Percentiles rank a stretch among this genome's conserved stretches.
phyloP scores from a whole-genome alignment of 345 rosid genomes.

The Sapria himalayana region DNA sequence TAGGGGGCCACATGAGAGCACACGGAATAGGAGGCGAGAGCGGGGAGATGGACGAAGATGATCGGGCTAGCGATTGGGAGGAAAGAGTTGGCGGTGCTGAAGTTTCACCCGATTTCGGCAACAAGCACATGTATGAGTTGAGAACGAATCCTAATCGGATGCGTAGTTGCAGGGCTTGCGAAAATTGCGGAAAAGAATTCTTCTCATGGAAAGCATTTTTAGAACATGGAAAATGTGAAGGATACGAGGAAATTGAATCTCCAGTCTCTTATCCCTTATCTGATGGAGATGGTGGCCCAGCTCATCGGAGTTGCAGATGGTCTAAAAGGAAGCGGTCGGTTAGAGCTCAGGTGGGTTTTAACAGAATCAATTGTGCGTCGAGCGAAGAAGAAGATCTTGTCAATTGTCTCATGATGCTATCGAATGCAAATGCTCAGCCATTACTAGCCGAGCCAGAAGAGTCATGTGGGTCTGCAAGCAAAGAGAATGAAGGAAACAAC shows the following conservation, averaged over 20 bases:
- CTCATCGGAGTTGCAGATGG: slow-evolving; percentile 20
- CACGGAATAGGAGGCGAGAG: slow-evolving; percentile 52
- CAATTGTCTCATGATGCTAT: slow-evolving; percentile 73
- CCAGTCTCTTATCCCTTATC: slow-evolving; percentile 19
- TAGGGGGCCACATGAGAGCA: slow-evolving; percentile 71
- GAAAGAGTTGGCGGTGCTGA: slow-evolving; percentile 16
- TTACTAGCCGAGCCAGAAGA: slow-evolving; percentile 31
- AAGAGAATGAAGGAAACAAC: slow-evolving; percentile 32
- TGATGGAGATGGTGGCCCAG: slow-evolving; percentile 10
- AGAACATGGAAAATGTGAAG: slow-evolving; percentile 61
- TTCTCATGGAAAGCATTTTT: slow-evolving; percentile 66
- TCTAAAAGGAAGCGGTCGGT: slow-evolving; percentile 48
- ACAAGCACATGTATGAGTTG: slow-evolving; percentile 44
- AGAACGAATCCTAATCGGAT: slow-evolving; percentile 46
- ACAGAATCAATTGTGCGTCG: slow-evolving; percentile 18
- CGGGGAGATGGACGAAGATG: slow-evolving; percentile 29
- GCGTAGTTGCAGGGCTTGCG: slow-evolving; percentile 43
- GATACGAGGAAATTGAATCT: slow-evolving; percentile 26
- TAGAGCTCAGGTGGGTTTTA: slow-evolving; percentile 26
- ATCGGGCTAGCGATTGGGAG: slow-evolving; percentile 38
- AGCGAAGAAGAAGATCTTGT: slow-evolving; percentile 95
- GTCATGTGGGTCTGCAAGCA: slow-evolving; percentile 50
- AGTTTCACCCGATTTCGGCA: slow-evolving; percentile 19
- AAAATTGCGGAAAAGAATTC: slow-evolving; percentile 60
- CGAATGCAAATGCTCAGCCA: slow-evolving; percentile 48